Evolutionary conservation across 1,284 basidiomycete genomes (phyloP), one percentile per base, ranked within the genome.

Genomic region (Ustilago bromivora): DNA sequence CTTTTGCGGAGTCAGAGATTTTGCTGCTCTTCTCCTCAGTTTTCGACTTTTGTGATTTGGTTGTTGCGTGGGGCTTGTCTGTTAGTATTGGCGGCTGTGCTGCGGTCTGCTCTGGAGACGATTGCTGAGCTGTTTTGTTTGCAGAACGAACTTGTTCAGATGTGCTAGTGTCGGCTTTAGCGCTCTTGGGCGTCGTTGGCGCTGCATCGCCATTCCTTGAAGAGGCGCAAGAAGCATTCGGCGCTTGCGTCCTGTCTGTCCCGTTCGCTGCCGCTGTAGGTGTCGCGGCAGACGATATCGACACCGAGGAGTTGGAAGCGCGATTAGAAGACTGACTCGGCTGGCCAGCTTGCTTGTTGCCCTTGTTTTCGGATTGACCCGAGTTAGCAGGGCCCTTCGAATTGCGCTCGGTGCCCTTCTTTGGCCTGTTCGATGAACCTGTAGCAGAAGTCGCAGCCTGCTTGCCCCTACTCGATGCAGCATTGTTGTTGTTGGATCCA

Each of bases 371-470:
- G 10, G 55, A 41, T 28, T 51, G 43, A 43, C 19, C 56, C 13
- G 63, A 41, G 32, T 53, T 54, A 32, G 15, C 17, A 3, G 59
- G 43, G 4, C 55, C 51, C 17, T 71, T 71, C 9, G 62, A 61
- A 35, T 47, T 58, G 28, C 68, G 62, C 51, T 66, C 68, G 41
- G 53, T 62, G 57, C 36, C 56, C 28, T 71, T 52, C 43, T 59
- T 40, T 47, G 58, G 36, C 35, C 55, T 9, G 31, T 36, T 51
- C 7, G 40, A 23, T 36, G 11, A 12, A 28, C 31, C 34, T 19
- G 57, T 47, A 15, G 17, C 23, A 28, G 23, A 28, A 28, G 23
- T 28, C 23, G 23, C 6, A 17, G 52, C 15, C 5, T 66, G 57
- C 41, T 59, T 66, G n/a, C 11, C 36, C 31, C 19, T 28, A 8